Percentiles rank a stretch among this genome's conserved stretches.
Conservation (phyloP, 2,329 filamentous ascomycete genomes). For the Neofusicoccum sp. region DNA sequence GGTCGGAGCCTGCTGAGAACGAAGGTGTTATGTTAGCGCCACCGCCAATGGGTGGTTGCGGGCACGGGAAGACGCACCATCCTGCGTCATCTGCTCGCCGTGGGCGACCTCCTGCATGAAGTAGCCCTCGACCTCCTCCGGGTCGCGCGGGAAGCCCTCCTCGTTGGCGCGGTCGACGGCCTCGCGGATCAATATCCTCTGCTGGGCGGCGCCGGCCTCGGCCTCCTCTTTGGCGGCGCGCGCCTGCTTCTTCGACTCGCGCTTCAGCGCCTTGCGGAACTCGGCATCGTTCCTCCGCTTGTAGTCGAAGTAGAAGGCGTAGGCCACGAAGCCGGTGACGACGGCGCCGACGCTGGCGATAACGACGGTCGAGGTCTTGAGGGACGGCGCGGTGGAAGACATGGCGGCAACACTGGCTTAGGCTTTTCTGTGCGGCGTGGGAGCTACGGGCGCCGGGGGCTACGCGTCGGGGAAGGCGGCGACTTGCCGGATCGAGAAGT, state of each 20-base stretch:
- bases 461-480: neutral
- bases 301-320: slow-evolving; percentile 67
- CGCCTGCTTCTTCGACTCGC: slow-evolving; percentile 71
- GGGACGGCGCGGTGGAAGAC: slow-evolving; percentile 36
- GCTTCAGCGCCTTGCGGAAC: slow-evolving; percentile 64
- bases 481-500: slow-evolving; percentile 8
- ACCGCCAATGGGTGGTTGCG: neutral
- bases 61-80: slow-evolving; percentile 56
- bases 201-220: slow-evolving; percentile 62
- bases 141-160: slow-evolving; percentile 85
- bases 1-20: slow-evolving; percentile 56
- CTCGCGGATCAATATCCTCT: slow-evolving; percentile 70
- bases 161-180: slow-evolving; percentile 79
- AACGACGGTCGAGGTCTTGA: slow-evolving; percentile 58
- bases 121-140: slow-evolving; percentile 91
- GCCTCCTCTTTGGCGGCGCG: slow-evolving; percentile 71
- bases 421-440: neutral
- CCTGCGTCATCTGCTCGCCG: slow-evolving; percentile 78
- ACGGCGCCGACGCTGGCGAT: slow-evolving; percentile 58
- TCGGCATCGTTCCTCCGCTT: slow-evolving; percentile 61
- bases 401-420: too few relatives aligned
- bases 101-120: slow-evolving; percentile 94
- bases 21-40: neutral
- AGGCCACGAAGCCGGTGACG: slow-evolving; percentile 59
- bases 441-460: slow-evolving; percentile 1